Base-by-base conservation (phyloP, 1,284 basidiomycete genomes). In the Heterobasidion irregulare region DNA sequence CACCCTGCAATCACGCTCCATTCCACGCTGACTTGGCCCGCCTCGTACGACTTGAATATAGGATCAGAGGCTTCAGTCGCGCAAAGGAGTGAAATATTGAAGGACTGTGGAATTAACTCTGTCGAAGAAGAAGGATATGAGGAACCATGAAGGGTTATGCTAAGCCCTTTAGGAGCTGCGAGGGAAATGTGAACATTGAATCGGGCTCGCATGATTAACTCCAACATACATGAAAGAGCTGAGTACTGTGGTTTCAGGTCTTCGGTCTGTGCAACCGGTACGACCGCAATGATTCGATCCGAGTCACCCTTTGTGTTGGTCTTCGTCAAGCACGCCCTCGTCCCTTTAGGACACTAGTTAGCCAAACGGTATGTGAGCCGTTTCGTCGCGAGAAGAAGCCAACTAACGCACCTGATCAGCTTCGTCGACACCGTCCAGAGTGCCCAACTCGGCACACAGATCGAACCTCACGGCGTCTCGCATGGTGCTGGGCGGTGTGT, bases 241-340 rank as follows among this genome's bases (percentile, higher is more conserved):
- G 67, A 64, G 52, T 70, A 75, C 53, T 72, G 68, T 8, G 77
- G 68, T 13, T 75, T 61, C 19, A 78, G 66, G 32, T 66, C 67
- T 8, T 73, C 66, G 0, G 76, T 72, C 58, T 79, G 73, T 16
- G 81, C 85, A 34, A 91, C 63, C 18, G 85, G 82, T 57, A 91
- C 79, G 16, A 89, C 86, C 46, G 80, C 72, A 41, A 82, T 72
- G 62, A 91, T 70, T 52, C 85, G 77, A 59, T 86, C 82, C 8
- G 66, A 53, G 51, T 70, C 74, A 6, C 63, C 62, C 68, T 87
- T 90, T 63, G 72, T 63, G 64, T 89, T 90, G 43, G 75, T 77
- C 62, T 76, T 80, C 3, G 80, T 86, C 38, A 90, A 71, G 67
- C 89, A 92, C 53, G 81, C 88, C 63, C 83, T 75, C 47, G 86